Base-by-base conservation (phyloP, 2,329 filamentous ascomycete genomes). In the Ophiostoma australiae region DNA sequence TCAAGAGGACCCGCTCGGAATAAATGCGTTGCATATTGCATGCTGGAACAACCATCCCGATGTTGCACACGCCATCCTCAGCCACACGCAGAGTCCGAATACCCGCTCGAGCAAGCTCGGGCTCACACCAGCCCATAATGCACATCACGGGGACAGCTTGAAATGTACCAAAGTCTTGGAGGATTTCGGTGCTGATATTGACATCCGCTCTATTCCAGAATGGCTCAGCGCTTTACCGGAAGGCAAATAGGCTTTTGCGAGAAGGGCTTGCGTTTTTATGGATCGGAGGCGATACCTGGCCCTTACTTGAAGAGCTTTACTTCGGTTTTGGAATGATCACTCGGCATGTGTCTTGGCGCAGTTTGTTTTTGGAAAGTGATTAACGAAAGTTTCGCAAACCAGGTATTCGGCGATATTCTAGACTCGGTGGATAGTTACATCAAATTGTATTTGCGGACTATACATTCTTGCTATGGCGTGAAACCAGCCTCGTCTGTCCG, bases 231-330 rank as follows among this genome's bases (percentile, higher is more conserved):
- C 44, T 20, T 20, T 7, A 15, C 44, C 44, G 17, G n/a, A 48
- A 4, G 5, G 7, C 17, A n/a, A 7, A 15, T n/a, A 48, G 44
- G 17, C 44, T 20, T 48, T 48, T n/a, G 17, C 4, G 5, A 17
- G 7, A 15, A 3, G 1, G 7, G 44, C 7, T 7, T 20, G 1
- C 4, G 20, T 7, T 20, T 20, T 7, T 1, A 48, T 48, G 7
- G 4, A n/a, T 6, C 2, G n/a, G 17, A 5, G 4, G 1, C n/a
- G 0, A 15, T 2, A 48, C 17, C 44, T 20, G 5, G 4, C 2
- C 1, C 17, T 1, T 7, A 48, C 6, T 7, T 2, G 5, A 48
- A 20, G 17, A 48, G n/a, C 5, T 44, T n/a, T 4, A 48, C 17
- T 15, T 44, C 41, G 41, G 13, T 17, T 5, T 3, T 8, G 6